Evolutionary conservation across 345 rosid species (phyloP), one percentile per base, ranked within the genome.

Genomic region (Toxicodendron radicans): DNA sequence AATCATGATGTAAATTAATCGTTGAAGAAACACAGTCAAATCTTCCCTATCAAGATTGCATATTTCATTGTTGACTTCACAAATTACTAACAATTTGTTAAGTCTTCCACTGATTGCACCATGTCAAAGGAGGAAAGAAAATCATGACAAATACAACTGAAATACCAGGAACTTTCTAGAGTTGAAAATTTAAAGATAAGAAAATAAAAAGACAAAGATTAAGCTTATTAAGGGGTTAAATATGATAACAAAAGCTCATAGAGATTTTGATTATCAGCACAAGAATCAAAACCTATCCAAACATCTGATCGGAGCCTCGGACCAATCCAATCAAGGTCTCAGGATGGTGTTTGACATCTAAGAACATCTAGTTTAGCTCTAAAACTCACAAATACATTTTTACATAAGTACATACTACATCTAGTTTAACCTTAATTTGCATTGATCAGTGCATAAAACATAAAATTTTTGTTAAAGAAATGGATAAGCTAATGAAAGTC

Each of bases 281-380:
- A 57, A 41, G 62, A n/a, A 14, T 70, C 41, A 41, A 14, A 70
- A 33, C 23, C 64, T 56, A 58, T 9, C 33, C 64, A 43, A 66
- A 74, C 27, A 32, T 33, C 66, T 12, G 58, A 49, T 63, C 21
- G 35, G 14, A 68, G 43, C 59, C 58, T 63, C 17, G 48, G 30
- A 68, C 52, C 65, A 78, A 33, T 54, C 66, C 32, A 57, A 13
- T 57, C 43, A 70, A 63, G 64, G 10, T 8, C 72, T 46, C 57
- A 10, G 4, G 4, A 48, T 1, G 30, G 49, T 7, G 10, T 62
- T 43, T 11, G 30, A 45, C 65, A 18, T 23, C 23, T 41, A 41
- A 30, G 30, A 27, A 17, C 16, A 16, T 58, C 56, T 45, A 49
- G 17, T 18, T 45, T n/a, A 30, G 14, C 30, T 58, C 43, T 30